Percentiles rank a stretch among this genome's conserved stretches.
These are phyloP conservation scores for Suillus ampliporus DNA, from an alignment of 768 basidiomycete genomes.

Conservation along the genomic window DNA sequence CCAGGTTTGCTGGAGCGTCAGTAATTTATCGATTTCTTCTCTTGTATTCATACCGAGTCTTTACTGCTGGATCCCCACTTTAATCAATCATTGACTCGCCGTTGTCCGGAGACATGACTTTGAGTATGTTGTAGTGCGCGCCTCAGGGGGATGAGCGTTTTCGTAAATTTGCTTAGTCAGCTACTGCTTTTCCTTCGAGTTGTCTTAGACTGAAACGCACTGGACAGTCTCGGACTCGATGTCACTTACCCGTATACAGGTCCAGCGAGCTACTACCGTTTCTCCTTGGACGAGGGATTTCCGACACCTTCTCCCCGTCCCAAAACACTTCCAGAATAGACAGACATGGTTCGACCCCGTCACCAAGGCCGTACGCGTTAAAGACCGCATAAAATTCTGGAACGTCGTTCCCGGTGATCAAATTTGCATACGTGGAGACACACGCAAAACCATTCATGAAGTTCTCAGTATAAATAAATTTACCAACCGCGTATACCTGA, in stretches of 20 bases:
- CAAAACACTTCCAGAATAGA: conserved; percentile 57
- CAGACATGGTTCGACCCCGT: conserved; percentile 46
- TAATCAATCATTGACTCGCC: neutral
- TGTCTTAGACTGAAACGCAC: neutral
- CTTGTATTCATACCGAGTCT: conserved; percentile 16
- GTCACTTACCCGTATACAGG: conserved; percentile 41
- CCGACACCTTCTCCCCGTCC: conserved; percentile 65
- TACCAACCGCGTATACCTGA: conserved; percentile 69
- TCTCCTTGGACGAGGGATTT: conserved; percentile 68
- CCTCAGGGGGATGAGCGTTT: neutral
- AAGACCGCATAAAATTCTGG: conserved; percentile 84
- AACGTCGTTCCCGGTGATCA: conserved; percentile 87
- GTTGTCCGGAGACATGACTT: neutral
- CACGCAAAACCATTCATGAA: conserved; percentile 62
- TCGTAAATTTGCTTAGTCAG: conserved; percentile 7
- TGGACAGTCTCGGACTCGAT: conserved; percentile 19
- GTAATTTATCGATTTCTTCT: conserved; percentile 13
- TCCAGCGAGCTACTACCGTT: conserved; percentile 54
- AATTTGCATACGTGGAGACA: conserved; percentile 72
- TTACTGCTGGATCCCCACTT: neutral
- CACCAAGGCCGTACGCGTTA: conserved; percentile 60
- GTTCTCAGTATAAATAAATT: conserved; percentile 77
- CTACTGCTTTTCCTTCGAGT: neutral
- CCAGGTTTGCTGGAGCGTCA: conserved; percentile 1
- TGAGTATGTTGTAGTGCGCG: neutral